A percentile compares a stretch with the other conserved stretches of the same genome.
Evolutionary conservation across 169 alveolate genomes (phyloP).

Genomic region (Amoebophrya sp.): DNA sequence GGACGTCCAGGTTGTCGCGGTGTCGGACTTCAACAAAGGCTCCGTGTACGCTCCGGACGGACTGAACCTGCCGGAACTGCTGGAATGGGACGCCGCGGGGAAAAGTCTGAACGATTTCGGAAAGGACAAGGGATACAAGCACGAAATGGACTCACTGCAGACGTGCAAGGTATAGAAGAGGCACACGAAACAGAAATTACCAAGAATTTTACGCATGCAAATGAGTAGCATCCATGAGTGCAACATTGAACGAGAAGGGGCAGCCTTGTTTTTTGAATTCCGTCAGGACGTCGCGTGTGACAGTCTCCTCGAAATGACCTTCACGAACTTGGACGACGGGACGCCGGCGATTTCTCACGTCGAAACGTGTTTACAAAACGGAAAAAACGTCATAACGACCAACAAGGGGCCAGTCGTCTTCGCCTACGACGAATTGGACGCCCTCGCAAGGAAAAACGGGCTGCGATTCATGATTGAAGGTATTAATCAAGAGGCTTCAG

Average conservation of each 20-base stretch:
- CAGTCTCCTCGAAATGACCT: neutral
- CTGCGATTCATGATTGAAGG: constrained; percentile 9
- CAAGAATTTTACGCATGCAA: too few relatives aligned
- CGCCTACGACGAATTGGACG: neutral
- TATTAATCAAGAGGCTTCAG: too few relatives aligned
- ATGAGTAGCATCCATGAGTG: too few relatives aligned
- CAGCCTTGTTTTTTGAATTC: too few relatives aligned
- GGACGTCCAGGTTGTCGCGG: neutral
- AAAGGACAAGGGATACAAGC: neutral
- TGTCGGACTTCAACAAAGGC: neutral
- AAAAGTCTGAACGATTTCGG: constrained; percentile 15
- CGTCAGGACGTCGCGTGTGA: neutral
- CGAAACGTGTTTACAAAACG: neutral
- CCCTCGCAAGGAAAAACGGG: neutral
- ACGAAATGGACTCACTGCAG: neutral
- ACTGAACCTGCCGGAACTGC: neutral
- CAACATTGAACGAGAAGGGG: too few relatives aligned
- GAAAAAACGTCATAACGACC: constrained; percentile 3
- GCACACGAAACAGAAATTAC: too few relatives aligned
- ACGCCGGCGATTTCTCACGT: constrained; percentile 13
- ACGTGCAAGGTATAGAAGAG: neutral
- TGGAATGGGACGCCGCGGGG: constrained; percentile 10
- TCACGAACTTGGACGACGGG: neutral
- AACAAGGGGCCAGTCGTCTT: constrained; percentile 17
- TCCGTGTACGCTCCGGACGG: neutral